Conservation (phyloP, 2,329 filamentous ascomycete species). For the Penicillium sp. region DNA sequence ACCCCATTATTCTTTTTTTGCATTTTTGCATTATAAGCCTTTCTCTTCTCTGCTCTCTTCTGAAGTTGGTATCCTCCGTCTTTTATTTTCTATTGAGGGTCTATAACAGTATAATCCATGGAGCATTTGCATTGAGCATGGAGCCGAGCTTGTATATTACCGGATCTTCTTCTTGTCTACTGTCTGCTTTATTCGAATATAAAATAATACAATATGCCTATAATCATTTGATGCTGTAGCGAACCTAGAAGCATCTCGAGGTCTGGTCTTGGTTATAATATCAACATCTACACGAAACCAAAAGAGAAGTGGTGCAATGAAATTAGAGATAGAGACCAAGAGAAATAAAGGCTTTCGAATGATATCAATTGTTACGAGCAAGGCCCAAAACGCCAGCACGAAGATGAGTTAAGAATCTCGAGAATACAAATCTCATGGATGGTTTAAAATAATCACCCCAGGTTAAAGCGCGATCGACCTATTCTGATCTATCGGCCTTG, state of each 20-base stretch:
- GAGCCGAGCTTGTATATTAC: not conserved
- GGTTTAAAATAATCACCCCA: not conserved
- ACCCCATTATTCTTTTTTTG: not conserved
- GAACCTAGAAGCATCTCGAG: not conserved
- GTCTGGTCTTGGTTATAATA: too few species aligned
- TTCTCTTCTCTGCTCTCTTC: not conserved
- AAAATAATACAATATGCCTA: not conserved
- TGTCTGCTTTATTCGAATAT: not conserved
- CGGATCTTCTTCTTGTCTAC: not conserved
- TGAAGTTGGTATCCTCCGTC: not conserved
- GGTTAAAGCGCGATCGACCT: not conserved
- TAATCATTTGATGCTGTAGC: not conserved
- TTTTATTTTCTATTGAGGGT: not conserved
- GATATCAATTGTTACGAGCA: not conserved
- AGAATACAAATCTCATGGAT: not conserved
- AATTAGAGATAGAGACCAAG: not conserved
- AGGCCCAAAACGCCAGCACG: conserved; percentile 1
- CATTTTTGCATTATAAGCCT: not conserved
- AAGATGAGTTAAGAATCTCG: not conserved
- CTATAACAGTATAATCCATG: not conserved
- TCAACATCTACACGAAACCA: not conserved
- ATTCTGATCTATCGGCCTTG: not conserved
- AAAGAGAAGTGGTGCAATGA: not conserved
- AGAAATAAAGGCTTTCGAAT: not conserved
- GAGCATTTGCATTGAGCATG: not conserved